Conservation (phyloP, 192 early-diverging fungal species). For the Backusella luteola region DNA sequence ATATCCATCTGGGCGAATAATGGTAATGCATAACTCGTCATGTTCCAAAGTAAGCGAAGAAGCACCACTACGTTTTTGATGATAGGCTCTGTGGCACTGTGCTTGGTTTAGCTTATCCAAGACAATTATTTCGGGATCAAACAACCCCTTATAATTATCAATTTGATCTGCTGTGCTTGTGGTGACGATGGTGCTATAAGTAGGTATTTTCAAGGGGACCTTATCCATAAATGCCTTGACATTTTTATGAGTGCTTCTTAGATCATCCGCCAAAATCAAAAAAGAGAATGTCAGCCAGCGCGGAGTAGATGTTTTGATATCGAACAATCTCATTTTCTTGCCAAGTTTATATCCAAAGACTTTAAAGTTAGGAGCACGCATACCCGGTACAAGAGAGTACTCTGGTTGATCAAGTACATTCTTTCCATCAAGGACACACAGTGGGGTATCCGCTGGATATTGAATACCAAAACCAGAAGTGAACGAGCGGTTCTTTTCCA, state of each 20-base stretch:
- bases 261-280: constrained; percentile 18
- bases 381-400: not conserved
- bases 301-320: not conserved
- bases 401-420: not conserved
- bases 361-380: constrained; percentile 29
- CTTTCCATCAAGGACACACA: not conserved
- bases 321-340: constrained; percentile 24
- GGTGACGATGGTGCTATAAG: not conserved
- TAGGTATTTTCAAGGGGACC: not conserved
- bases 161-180: constrained; percentile 17
- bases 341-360: constrained; percentile 13
- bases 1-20: constrained; percentile 32
- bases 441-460: not conserved
- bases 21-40: not conserved
- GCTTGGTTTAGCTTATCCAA: constrained; percentile 31
- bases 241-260: not conserved
- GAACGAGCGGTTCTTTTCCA: constrained; percentile 18
- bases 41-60: not conserved
- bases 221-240: constrained; percentile 1
- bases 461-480: constrained; percentile 29
- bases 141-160: not conserved
- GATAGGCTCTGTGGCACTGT: constrained; percentile 26
- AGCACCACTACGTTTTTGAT: not conserved
- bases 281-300: constrained; percentile 15
- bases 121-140: not conserved